A percentile compares a stretch with the other conserved stretches of the same genome.
Evolutionary conservation across 169 alveolate genomes (phyloP).

Genomic region (Eimeria sp.): DNA sequence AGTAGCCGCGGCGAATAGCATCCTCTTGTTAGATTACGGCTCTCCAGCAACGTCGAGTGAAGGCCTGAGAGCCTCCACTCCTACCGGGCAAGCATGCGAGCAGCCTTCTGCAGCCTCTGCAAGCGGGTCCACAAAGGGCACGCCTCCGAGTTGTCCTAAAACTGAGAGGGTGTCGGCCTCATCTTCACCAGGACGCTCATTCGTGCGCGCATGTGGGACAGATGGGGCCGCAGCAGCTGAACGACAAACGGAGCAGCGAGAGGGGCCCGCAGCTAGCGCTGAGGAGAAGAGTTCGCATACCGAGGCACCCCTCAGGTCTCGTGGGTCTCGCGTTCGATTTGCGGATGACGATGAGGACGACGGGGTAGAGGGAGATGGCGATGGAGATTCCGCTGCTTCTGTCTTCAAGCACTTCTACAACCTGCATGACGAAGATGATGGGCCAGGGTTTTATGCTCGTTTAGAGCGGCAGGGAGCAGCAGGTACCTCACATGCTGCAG

Average conservation of each 20-base stretch:
- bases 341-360: slow-evolving; percentile 71
- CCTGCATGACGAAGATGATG: slow-evolving; percentile 64
- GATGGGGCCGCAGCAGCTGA: slow-evolving; percentile 34
- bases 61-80: neutral
- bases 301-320: slow-evolving; percentile 28
- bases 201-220: neutral
- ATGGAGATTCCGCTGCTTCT: slow-evolving; percentile 50
- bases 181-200: neutral
- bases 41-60: neutral
- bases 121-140: neutral
- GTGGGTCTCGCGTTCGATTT: slow-evolving; percentile 69
- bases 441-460: slow-evolving; percentile 55
- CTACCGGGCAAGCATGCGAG: neutral
- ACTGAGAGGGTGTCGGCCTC: neutral
- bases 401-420: slow-evolving; percentile 66
- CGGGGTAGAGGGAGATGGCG: slow-evolving; percentile 51
- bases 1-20: neutral
- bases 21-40: slow-evolving; percentile 30
- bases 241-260: slow-evolving; percentile 11
- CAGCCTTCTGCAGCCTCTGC: neutral
- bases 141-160: neutral
- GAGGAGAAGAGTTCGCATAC: neutral
- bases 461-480: slow-evolving; percentile 51
- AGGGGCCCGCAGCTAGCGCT: neutral
- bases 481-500: slow-evolving; percentile 15